These are phyloP conservation scores for Rhizomucor miehei DNA, from an alignment of 371 early-diverging fungal species.

Conservation along the genomic window DNA sequence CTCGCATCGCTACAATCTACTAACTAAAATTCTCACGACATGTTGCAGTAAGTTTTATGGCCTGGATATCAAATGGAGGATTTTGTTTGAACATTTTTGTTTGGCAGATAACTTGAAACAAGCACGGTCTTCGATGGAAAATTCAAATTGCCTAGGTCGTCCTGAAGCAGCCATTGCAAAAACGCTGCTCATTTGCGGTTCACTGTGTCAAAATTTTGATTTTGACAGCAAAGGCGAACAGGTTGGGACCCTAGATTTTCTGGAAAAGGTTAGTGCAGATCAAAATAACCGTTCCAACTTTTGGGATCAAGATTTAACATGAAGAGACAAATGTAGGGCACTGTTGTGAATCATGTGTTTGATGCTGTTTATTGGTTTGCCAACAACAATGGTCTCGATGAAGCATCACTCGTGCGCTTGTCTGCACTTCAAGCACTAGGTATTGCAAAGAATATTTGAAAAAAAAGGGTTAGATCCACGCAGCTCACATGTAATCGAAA, in stretches of 20 bases:
- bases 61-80: background rate
- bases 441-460: constrained; percentile 11
- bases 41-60: constrained; percentile 25
- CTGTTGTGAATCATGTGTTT: constrained; percentile 3
- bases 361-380: constrained; percentile 7
- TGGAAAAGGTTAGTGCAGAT: constrained; percentile 14
- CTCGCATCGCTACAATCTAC: constrained; percentile 59
- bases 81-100: background rate
- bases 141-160: constrained; percentile 2
- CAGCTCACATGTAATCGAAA: background rate
- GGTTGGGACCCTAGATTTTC: constrained; percentile 7
- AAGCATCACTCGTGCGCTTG: constrained; percentile 17
- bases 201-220: constrained; percentile 73
- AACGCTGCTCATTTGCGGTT: constrained; percentile 58
- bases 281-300: too few species aligned
- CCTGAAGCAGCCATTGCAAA: constrained; percentile 15
- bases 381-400: constrained; percentile 10
- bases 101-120: constrained; percentile 28
- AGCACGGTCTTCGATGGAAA: constrained; percentile 23
- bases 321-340: background rate
- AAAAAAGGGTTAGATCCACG: background rate
- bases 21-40: constrained; percentile 66
- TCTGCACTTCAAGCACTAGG: constrained; percentile 27
- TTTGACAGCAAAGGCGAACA: constrained; percentile 62
- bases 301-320: too few species aligned